These are phyloP conservation scores for Echinosophora koreensis DNA, from an alignment of 306 rosid genomes.

Conservation along the genomic window DNA sequence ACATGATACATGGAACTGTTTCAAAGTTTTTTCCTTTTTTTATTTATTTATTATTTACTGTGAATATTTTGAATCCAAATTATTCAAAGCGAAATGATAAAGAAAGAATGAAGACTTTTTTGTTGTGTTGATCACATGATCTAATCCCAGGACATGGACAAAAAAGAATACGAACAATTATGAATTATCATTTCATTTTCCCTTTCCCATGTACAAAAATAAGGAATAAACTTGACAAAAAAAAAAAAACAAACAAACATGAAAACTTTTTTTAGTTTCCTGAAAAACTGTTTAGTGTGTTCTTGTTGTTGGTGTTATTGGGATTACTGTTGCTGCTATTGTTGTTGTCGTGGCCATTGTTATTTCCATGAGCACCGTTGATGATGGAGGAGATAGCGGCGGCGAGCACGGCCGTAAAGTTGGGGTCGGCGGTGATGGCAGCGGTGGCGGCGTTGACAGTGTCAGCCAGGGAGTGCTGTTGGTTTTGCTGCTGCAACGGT, in stretches of 20 bases:
- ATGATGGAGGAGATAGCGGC: slow-evolving; percentile 97
- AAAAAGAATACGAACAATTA: slow-evolving; percentile 71
- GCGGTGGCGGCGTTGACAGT: slow-evolving; percentile 87
- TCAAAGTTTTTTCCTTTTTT: no score
- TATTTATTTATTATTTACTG: no score
- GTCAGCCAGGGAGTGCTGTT: slow-evolving; percentile 57
- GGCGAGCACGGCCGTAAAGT: slow-evolving; percentile 88
- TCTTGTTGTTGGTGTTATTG: slow-evolving; percentile 40
- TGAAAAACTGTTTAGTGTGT: slow-evolving; percentile 59
- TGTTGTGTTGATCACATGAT: no score
- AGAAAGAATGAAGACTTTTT: slow-evolving; percentile 56
- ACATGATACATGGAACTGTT: no score
- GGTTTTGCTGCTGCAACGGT: slow-evolving; percentile 48
- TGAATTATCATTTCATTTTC: slow-evolving; percentile 54
- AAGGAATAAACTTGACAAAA: slow-evolving; percentile 10
- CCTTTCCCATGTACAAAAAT: slow-evolving; percentile 47
- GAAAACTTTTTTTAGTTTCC: slow-evolving; percentile 57
- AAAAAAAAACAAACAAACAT: background rate
- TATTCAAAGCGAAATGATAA: slow-evolving; percentile 54
- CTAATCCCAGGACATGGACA: slow-evolving; percentile 53
- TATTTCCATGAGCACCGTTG: slow-evolving; percentile 64
- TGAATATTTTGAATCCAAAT: slow-evolving; percentile 47
- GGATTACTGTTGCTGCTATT: slow-evolving; percentile 15
- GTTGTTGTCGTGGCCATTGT: slow-evolving; percentile 7
- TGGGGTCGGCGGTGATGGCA: slow-evolving; percentile 87